Base-by-base conservation (phyloP, 495 filamentous ascomycete species). In the Podospora fimiseda region DNA sequence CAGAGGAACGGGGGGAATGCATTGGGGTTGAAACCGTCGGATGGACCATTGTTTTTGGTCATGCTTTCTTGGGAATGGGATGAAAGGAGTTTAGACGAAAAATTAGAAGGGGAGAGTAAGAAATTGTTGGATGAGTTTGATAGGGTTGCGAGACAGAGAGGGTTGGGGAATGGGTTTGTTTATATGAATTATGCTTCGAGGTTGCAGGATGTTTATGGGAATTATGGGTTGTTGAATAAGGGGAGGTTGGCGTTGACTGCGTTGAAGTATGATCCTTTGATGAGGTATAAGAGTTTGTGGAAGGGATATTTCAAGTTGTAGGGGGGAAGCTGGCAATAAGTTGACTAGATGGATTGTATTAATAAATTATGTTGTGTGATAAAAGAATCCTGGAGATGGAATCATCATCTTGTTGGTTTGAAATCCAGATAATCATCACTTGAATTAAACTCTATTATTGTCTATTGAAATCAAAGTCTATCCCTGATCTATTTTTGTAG, bases 101-200 rank as follows among this genome's bases (percentile, higher is more conserved):
- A 30, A 1, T 64, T 80, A 27, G 55, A 65, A 33, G 45, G 43
- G 9, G 63, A 59, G 18, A 55, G 62, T 8, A 27, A 63, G 46
- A 50, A 63, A 23, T 46, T 75, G 18, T 57, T 75, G 21, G 51
- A 55, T 22, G 30, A 62, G 15, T 46, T 71, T 11, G 50, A 63
- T 8, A 65, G 65, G 6, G 57, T 73, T 19, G 75, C 80, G 1
- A 67, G 74, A 50, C 56, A 51, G 14, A 55, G 71, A 41, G 68
- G 69, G 0, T 15, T 80, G 20, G 61, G 69, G 37, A 62, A 81
- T 47, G 68, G 74, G 30, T 88, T 78, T 48, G 60, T 85, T 22
- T 85, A 86, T 55, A 71, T 80, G 56, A 79, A 79, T 20, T 76
- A 76, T 22, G 75, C 75, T 5, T 58, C 61, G 9, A 52, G 60